Base-by-base conservation (phyloP, 2,329 filamentous ascomycete species). In the Hymenoscyphus occultus region DNA sequence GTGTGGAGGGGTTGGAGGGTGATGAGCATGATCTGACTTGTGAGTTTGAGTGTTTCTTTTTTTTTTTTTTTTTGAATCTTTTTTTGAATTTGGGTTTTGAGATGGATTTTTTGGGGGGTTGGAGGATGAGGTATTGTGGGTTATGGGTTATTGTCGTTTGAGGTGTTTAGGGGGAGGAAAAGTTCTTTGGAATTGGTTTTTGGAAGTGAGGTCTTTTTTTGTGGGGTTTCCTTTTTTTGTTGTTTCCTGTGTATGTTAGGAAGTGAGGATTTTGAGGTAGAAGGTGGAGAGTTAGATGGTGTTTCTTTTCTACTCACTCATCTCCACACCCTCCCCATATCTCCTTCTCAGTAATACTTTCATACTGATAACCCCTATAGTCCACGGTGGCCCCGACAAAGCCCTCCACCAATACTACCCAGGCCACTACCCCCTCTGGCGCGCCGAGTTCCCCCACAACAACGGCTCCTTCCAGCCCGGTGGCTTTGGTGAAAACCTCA, bases 401-500 rank as follows among this genome's bases (percentile, higher is more conserved):
- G 87, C 87, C 0, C 78, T 90, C 19, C 65, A 62, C 61, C 74
- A 77, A 82, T 88, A 89, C 71, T 88, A 84, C 74, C 81, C 81
- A 5, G 77, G 80, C 0, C 86, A 90, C 73, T 90, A 90, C 28
- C 69, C 78, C 0, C 70, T 75, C 19, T 89, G 87, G 86, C 77
- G 75, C 16, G 66, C 74, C 1, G 83, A 86, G 48, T 81, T 83
- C 60, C 86, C 86, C 0, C 73, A 78, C 0, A 81, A 80, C 0
- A 79, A 81, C 1, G 76, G 80, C 1, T 77, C 78, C 2, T 89
- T 89, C 69, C 76, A 78, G 5, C 80, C 82, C 0, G 87, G 87
- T 1, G 85, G 80, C 0, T 90, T 89, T 68, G 87, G 87, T 6
- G 87, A 90, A 76, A 90, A 90, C 70, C 77, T 90, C 3, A 85